phyloP scores from a whole-genome alignment of 257 asterid species.

The Jaltomata sinuosa region DNA sequence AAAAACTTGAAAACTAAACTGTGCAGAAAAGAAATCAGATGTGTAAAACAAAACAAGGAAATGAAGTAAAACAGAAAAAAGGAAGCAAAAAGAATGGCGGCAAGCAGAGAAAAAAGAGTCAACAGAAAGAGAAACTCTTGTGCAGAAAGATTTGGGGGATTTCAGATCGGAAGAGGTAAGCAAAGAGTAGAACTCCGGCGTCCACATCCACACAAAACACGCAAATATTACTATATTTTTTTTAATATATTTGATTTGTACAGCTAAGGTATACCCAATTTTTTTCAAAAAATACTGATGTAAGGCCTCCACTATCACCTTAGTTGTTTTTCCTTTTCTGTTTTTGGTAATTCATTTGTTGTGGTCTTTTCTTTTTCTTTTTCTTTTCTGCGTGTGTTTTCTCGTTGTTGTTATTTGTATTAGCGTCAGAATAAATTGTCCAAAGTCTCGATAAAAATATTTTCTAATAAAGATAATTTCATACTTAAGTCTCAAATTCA shows the following conservation, averaged over 20 bases:
- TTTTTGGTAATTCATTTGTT: not conserved
- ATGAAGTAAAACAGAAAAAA: not conserved
- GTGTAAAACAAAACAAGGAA: not conserved
- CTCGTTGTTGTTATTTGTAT: not conserved
- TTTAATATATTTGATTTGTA: not conserved
- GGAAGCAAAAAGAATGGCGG: not conserved
- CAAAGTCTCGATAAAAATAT: not conserved
- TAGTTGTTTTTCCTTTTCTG: not conserved
- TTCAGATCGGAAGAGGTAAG: constrained; percentile 2
- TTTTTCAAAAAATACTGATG: not conserved
- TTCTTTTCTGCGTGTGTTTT: not conserved
- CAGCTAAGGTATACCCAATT: not conserved
- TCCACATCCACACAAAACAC: constrained; percentile 2
- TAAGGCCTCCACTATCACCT: not conserved
- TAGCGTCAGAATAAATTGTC: not conserved
- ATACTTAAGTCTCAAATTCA: not conserved
- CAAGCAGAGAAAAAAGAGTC: not conserved
- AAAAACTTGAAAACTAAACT: not conserved
- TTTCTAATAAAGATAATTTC: not conserved
- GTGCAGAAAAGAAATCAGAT: not conserved
- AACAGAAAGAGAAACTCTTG: not conserved
- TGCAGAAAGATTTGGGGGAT: not conserved
- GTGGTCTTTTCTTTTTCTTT: not conserved
- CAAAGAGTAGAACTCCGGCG: not conserved
- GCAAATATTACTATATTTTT: not conserved